Percentiles rank a stretch among this genome's conserved stretches.
These are phyloP conservation scores for Exutisphaerella laricina DNA, from an alignment of 2,329 filamentous ascomycete species.

Conservation along the genomic window DNA sequence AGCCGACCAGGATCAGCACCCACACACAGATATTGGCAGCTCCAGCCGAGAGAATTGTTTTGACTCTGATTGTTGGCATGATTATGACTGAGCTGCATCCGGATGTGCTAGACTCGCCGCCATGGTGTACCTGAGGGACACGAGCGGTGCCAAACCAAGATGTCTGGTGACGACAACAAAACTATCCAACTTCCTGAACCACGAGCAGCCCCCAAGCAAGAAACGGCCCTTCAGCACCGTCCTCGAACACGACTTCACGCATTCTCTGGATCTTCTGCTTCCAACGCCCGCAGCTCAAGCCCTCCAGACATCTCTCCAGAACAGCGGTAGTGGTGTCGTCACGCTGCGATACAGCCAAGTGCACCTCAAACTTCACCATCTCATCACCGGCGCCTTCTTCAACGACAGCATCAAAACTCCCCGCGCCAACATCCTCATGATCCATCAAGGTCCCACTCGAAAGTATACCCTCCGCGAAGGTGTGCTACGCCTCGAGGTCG, in stretches of 20 bases:
- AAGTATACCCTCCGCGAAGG: slow-evolving; percentile 67
- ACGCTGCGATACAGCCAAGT: slow-evolving; percentile 65
- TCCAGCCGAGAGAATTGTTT: too few species aligned
- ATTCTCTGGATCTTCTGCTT: slow-evolving; percentile 70
- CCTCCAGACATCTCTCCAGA: slow-evolving; percentile 12
- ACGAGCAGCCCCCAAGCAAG: slow-evolving; percentile 63
- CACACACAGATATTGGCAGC: too few species aligned
- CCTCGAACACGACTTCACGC: slow-evolving; percentile 58
- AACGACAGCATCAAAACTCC: slow-evolving; percentile 68
- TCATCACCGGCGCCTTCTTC: slow-evolving; percentile 73
- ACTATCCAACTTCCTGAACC: slow-evolving; percentile 63
- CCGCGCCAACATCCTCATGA: slow-evolving; percentile 45
- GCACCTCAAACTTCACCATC: slow-evolving; percentile 63
- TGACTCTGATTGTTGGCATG: too few species aligned
- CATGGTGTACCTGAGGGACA: too few species aligned
- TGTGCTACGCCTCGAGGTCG: slow-evolving; percentile 68
- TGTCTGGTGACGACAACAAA: slow-evolving; percentile 67
- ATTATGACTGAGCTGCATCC: too few species aligned
- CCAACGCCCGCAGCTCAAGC: slow-evolving; percentile 38
- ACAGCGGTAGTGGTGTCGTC: slow-evolving; percentile 28
- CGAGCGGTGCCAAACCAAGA: too few species aligned
- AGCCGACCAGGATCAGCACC: too few species aligned
- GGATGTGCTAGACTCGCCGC: too few species aligned
- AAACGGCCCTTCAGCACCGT: slow-evolving; percentile 72
- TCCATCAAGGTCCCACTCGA: slow-evolving; percentile 59